Base-by-base conservation (phyloP, 2,329 filamentous ascomycete species). In the Ophiocordyceps camponoti-leonardi region DNA sequence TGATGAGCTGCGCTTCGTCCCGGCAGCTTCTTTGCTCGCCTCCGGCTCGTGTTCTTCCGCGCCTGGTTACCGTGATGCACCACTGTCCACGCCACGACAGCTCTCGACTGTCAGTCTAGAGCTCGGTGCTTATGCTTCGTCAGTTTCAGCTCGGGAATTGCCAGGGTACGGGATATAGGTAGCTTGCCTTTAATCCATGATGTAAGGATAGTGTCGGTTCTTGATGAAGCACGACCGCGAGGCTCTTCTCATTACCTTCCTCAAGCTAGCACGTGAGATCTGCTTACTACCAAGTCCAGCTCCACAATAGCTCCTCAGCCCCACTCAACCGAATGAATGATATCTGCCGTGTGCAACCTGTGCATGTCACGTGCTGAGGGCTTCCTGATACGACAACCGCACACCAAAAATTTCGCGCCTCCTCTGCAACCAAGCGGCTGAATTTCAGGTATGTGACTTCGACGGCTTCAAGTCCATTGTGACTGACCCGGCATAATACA, bases 381-480 rank as follows among this genome's bases (percentile, higher is more conserved):
- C 54, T 61, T 54, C 58, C 53, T 39, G 35, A 39, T 39, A 11
- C 18, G 35, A 39, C 16, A 33, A 12, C 55, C 53, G 54, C 61
- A 59, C 61, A 64, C 58, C 63, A 64, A 64, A 63, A 61, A 56
- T 48, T 31, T 44, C 33, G 35, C 35, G 52, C 54, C 55, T 61
- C 55, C 53, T 56, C 53, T 61, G 61, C 61, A 64, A 28, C 57
- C 58, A 63, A 64, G 61, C 61, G 61, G 61, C 58, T 56, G 54
- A 54, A 61, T 57, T 56, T 56, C 4, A 64, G 62, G 62, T 64
- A 64, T 8, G 35, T 11, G 26, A 5, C 35, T 12, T 11, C 35
- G n/a, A 12, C 35, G 35, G 7, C 35, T 39, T 39, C 35, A 39
- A 19, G 16, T 37, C 33, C n/a, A n/a, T 14, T 19, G n/a, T 39